Base-by-base conservation (phyloP, 2,329 filamentous ascomycete species). In the Colletotrichum camelliae region DNA sequence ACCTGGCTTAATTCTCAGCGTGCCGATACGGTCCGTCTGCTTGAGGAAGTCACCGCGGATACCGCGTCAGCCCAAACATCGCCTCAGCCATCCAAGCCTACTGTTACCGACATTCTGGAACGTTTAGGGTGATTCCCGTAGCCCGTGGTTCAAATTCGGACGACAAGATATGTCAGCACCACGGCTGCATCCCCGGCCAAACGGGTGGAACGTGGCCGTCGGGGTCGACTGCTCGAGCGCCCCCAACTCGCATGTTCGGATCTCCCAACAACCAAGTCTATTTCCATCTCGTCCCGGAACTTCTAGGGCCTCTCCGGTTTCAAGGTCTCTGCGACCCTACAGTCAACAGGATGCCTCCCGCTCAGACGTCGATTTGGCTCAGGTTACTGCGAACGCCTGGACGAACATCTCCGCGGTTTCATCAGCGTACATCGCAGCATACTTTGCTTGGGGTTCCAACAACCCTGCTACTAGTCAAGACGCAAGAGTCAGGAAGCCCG, bases 281-380 rank as follows among this genome's bases (percentile, higher is more conserved):
- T 69, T 69, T 69, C 29, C 73, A 58, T 37, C 39, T 62, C 39
- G 18, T 67, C 60, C 57, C 35, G 61, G 74, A 71, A 75, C 39
- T 71, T 67, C 66, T 62, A 67, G 55, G 61, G 60, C 60, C 39
- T 66, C n/a, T 70, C 66, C 66, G 72, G 72, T 71, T 70, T 75
- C 74, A 75, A 39, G 21, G 21, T 21, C 18, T 18, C 35, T 74
- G n/a, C 31, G 66, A 55, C 48, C 37, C 37, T 43, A 57, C 39
- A 43, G 21, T 24, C 65, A 16, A 76, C 27, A 35, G 21, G 39
- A 15, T 24, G 43, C 39, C 31, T 39, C 33, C 18, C n/a, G 72
- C 71, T 70, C 71, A 61, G 62, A 57, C 60, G 33, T 33, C 18
- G 18, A 15, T 37, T 55, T 52, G 16, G 33, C 7, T 7, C 9